These are phyloP conservation scores for Vanrija humicola DNA, from an alignment of 1,284 basidiomycete species.

Conservation along the genomic window DNA sequence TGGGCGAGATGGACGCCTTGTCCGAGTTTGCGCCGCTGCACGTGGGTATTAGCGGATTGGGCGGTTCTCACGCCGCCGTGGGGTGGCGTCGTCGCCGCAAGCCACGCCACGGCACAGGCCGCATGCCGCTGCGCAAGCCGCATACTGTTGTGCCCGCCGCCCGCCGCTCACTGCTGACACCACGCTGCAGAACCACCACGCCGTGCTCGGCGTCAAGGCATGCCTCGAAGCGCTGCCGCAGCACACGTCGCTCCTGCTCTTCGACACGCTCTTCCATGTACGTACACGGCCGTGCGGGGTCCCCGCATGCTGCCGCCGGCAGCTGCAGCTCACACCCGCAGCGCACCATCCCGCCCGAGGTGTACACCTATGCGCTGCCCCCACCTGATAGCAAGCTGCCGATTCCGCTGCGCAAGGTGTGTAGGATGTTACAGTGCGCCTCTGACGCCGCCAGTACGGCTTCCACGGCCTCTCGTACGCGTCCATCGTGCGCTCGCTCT, in stretches of 20 bases:
- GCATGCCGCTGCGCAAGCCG: too few relatives aligned
- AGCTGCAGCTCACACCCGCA: constrained; percentile 5
- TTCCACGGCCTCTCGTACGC: constrained; percentile 66
- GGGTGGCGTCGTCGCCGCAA: neutral
- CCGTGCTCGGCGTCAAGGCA: constrained; percentile 52
- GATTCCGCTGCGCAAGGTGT: constrained; percentile 63
- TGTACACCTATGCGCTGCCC: constrained; percentile 72
- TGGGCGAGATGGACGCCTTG: constrained; percentile 67
- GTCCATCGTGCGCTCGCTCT: constrained; percentile 39
- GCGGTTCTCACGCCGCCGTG: neutral
- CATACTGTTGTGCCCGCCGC: neutral
- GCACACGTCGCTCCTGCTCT: constrained; percentile 53
- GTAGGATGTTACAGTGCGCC: neutral
- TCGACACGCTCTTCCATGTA: constrained; percentile 78
- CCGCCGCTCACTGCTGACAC: neutral
- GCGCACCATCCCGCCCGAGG: constrained; percentile 64
- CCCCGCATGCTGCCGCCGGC: neutral
- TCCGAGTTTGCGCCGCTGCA: constrained; percentile 75
- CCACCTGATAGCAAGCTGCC: constrained; percentile 55
- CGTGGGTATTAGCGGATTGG: constrained; percentile 38
- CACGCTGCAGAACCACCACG: constrained; percentile 51
- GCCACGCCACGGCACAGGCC: too few relatives aligned
- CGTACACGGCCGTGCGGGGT: neutral
- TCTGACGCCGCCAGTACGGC: constrained; percentile 56
- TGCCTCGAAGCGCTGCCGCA: constrained; percentile 63